These are phyloP conservation scores for Thielaviopsis cerberus DNA, from an alignment of 2,329 filamentous ascomycete species.

Conservation along the genomic window DNA sequence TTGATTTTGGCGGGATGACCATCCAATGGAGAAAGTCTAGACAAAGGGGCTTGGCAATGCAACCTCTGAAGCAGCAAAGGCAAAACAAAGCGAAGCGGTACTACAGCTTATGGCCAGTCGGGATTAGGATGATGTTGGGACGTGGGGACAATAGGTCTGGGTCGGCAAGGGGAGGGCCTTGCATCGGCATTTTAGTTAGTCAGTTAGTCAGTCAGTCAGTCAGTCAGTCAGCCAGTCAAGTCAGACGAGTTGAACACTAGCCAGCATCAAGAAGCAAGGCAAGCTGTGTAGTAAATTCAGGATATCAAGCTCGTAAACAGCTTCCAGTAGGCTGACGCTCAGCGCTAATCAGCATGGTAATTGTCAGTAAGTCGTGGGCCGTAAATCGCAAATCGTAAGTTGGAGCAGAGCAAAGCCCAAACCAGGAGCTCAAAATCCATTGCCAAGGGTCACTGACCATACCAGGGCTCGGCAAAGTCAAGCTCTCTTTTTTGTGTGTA, in stretches of 20 bases:
- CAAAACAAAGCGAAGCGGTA: background rate
- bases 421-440: too few species aligned
- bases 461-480: background rate
- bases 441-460: too few species aligned
- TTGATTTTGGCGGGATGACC: background rate
- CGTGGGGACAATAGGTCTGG: too few species aligned
- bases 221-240: too few species aligned
- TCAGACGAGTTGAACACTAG: background rate
- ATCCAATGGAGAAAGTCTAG: background rate
- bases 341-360: too few species aligned
- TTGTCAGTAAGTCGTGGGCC: too few species aligned
- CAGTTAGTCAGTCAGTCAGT: background rate
- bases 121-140: background rate
- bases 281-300: background rate
- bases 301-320: too few species aligned
- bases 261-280: background rate
- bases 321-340: too few species aligned
- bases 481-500: background rate
- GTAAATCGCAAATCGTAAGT: too few species aligned
- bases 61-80: background rate
- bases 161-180: background rate
- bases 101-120: background rate
- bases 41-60: background rate
- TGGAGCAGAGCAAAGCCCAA: too few species aligned
- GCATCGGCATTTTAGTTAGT: background rate